A percentile compares a stretch with the other conserved stretches of the same genome.
Conservation (phyloP, 2,329 filamentous ascomycete genomes). For the Hypoxylon sp. region DNA sequence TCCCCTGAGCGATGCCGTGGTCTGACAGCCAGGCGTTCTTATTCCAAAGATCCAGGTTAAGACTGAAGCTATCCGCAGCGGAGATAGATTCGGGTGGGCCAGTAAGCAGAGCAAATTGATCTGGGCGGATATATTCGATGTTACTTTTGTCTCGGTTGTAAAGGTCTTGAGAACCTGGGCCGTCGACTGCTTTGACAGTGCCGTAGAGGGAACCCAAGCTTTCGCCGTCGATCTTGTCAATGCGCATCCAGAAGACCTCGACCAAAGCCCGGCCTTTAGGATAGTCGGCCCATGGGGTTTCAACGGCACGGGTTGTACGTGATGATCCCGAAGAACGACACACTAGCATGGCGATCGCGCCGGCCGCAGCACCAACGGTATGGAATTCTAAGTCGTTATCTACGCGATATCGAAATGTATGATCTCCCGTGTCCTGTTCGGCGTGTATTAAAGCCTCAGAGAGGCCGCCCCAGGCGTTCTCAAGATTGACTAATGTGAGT, state of each 20-base stretch:
- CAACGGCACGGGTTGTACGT: background rate
- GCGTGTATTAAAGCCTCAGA: constrained; percentile 7
- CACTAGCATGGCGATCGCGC: constrained; percentile 1
- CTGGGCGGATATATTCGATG: background rate
- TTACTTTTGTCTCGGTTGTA: background rate
- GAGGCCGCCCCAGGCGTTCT: constrained; percentile 8
- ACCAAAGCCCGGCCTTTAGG: constrained; percentile 18
- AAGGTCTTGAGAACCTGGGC: background rate
- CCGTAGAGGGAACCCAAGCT: constrained; percentile 1
- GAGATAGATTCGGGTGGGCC: background rate
- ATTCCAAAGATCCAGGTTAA: background rate
- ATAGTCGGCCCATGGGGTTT: constrained; percentile 6
- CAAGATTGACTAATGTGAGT: background rate
- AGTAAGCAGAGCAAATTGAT: background rate
- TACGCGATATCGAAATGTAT: constrained; percentile 3
- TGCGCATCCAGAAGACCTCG: constrained; percentile 22
- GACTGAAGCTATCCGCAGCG: background rate
- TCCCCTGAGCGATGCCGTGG: constrained; percentile 1
- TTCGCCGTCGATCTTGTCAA: constrained; percentile 24
- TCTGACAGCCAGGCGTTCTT: background rate
- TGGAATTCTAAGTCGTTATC: constrained; percentile 8
- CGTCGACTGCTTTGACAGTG: background rate
- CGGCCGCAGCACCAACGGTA: constrained; percentile 1
- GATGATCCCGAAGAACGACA: background rate
- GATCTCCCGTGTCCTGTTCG: constrained; percentile 2